A percentile compares a stretch with the other conserved stretches of the same genome.
Conservation (phyloP, 2,329 filamentous ascomycete species). For the Penicillium sp. region DNA sequence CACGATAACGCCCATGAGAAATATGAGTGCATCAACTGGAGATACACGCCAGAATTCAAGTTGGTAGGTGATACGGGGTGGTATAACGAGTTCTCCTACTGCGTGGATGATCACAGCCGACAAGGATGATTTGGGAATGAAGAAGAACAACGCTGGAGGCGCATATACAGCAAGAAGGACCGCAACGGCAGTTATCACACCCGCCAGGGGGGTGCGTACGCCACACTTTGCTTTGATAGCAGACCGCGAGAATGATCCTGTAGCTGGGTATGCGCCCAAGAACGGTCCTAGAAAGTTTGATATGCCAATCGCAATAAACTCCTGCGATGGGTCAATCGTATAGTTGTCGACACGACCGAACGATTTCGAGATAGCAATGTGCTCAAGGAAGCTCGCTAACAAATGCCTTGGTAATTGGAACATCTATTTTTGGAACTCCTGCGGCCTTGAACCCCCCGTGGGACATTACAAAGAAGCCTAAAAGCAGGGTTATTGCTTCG, state of each 20-base stretch:
- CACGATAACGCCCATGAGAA: constrained; percentile 83
- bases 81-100: constrained; percentile 82
- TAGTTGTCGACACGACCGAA: constrained; percentile 94
- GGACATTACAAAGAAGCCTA: constrained; percentile 70
- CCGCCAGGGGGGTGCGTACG: constrained; percentile 81
- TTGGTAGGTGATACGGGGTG: constrained; percentile 83
- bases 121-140: constrained; percentile 75
- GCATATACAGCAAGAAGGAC: constrained; percentile 85
- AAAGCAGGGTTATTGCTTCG: constrained; percentile 63
- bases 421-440: constrained; percentile 64
- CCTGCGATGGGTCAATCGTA: constrained; percentile 86
- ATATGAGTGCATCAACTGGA: constrained; percentile 82
- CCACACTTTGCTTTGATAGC: constrained; percentile 94
- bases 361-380: constrained; percentile 92
- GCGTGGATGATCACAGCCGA: constrained; percentile 90
- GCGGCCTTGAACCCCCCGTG: constrained; percentile 78
- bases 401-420: constrained; percentile 64
- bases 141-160: constrained; percentile 81
- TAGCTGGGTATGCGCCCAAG: constrained; percentile 82
- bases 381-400: constrained; percentile 72
- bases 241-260: constrained; percentile 88
- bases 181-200: constrained; percentile 76
- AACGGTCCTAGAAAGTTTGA: constrained; percentile 85
- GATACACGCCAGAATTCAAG: constrained; percentile 90
- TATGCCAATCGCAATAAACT: constrained; percentile 89